Base-by-base conservation (phyloP, 345 rosid genomes). In the Salix koriyanagi region DNA sequence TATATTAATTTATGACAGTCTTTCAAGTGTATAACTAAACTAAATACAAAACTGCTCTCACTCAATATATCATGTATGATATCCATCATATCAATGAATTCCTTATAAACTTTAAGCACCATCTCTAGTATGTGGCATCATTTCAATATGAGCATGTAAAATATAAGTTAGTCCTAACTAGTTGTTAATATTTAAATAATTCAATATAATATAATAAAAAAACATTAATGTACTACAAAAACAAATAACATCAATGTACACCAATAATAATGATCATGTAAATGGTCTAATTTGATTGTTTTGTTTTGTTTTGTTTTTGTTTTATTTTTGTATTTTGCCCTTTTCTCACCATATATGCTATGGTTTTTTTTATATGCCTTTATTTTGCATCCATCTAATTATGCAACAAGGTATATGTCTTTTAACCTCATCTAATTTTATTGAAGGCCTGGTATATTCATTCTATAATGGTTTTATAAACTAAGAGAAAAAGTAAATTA, bases 21-120 rank as follows among this genome's bases (percentile, higher is more conserved):
- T 48, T 4, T 0, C 6, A 48, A 48, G 16, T 0, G 1, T 4
- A 48, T 14, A 48, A 15, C 7, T 0, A 48, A 48, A 15, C 2
- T 48, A 15, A 16, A 14, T 48, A 15, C 19, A 48, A 48, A 48
- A 48, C 5, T 48, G 54, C 21, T 48, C 2, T 13, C 1, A n/a
- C 54, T 15, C 5, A 48, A 6, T 5, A 13, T 15, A 0, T 48
- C 2, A 4, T 0, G 6, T 16, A 48, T 48, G 6, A 18, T 14
- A 48, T 48, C 54, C 7, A 48, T 6, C 54, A 5, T 14, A 48
- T 48, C 0, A 1, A 1, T 48, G 7, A 18, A 15, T 1, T 48
- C 54, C 2, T 1, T 48, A 1, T 48, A 11, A 48, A 15, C 54
- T 0, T 1, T 0, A 15, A 15, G 0, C 2, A 48, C 2, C 7